Evolutionary conservation across 306 rosid species (phyloP), one percentile per base, ranked within the genome.

Genomic region (Malus orientalis): DNA sequence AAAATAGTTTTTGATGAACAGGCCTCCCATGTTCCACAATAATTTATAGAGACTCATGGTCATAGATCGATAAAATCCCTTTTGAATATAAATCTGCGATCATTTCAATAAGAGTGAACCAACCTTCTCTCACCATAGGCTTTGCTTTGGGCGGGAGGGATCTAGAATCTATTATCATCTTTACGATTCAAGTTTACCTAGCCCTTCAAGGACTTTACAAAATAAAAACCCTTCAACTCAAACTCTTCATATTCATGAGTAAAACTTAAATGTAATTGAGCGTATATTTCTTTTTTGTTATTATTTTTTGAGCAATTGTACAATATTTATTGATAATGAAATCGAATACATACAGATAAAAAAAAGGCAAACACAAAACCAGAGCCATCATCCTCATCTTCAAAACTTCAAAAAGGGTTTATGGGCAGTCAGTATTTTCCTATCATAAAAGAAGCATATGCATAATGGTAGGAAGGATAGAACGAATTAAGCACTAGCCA

Each of bases 401-500:
- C 25, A 70, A 7, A 29, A 22, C 53, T 33, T 70, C 30, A 27
- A 12, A 49, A 51, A 29, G 42, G 61, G 73, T 54, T 49, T 20
- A 32, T 74, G 30, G 25, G 14, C 49, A 4, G 9, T 32, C 23
- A 61, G 70, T 44, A 6, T 32, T 16, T 60, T 23, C 23, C 11
- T 23, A 15, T 40, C n/a, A 30, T 11, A 25, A 77, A 59, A 60
- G 60, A 58, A 47, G 63, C 61, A 25, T 57, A 51, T 51, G 49
- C 32, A 32, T 45, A 40, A 47, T 67, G 36, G 25, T 23, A 54
- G 49, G 55, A 83, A 79, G 79, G 86, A 79, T 58, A 60, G 20
- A 61, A 79, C 77, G 44, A 74, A 70, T 61, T 57, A 30, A 53
- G 78, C 62, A 78, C 59, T 32, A 55, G 72, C 63, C 82, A 78